phyloP scores from a whole-genome alignment of 139 green algal genomes.

The Coccomyxa sp. region DNA sequence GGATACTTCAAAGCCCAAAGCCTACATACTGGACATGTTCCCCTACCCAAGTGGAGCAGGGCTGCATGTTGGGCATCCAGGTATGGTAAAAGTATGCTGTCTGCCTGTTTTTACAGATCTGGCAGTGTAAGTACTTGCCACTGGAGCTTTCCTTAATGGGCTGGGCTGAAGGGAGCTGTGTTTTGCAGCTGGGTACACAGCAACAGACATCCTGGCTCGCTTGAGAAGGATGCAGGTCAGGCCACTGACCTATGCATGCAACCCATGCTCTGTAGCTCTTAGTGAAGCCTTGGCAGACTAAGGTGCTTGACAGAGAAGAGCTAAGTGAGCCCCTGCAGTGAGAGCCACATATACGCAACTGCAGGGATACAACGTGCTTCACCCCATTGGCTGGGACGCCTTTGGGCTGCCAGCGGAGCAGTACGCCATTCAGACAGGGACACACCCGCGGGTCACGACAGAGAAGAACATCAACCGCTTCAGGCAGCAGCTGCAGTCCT shows the following conservation, averaged over 20 bases:
- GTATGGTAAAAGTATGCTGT: not conserved
- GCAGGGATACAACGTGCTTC: slow-evolving; percentile 92
- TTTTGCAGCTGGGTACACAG: slow-evolving; percentile 83
- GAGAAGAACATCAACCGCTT: slow-evolving; percentile 89
- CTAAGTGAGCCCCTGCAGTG: too few species aligned
- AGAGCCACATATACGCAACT: too few species aligned
- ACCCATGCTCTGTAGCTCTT: too few species aligned
- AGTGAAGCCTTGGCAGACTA: not conserved
- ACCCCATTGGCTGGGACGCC: slow-evolving; percentile 99
- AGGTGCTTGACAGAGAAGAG: too few species aligned
- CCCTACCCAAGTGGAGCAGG: slow-evolving; percentile 52
- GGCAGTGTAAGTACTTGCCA: not conserved
- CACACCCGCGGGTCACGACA: slow-evolving; percentile 89
- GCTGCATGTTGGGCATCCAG: slow-evolving; percentile 74
- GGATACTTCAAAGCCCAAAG: slow-evolving; percentile 95
- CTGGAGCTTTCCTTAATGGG: not conserved
- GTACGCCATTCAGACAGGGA: slow-evolving; percentile 96
- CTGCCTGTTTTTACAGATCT: not conserved
- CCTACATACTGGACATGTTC: slow-evolving; percentile 98
- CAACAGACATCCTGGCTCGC: slow-evolving; percentile 93
- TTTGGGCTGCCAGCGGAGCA: slow-evolving; percentile 98
- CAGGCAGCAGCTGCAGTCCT: slow-evolving; percentile 83
- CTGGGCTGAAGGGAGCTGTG: not conserved
- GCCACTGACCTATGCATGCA: not conserved
- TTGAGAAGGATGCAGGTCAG: slow-evolving; percentile 88